A percentile compares a stretch with the other conserved stretches of the same genome.
Conservation (phyloP, 768 basidiomycete species). For the Amanita rimosa region DNA sequence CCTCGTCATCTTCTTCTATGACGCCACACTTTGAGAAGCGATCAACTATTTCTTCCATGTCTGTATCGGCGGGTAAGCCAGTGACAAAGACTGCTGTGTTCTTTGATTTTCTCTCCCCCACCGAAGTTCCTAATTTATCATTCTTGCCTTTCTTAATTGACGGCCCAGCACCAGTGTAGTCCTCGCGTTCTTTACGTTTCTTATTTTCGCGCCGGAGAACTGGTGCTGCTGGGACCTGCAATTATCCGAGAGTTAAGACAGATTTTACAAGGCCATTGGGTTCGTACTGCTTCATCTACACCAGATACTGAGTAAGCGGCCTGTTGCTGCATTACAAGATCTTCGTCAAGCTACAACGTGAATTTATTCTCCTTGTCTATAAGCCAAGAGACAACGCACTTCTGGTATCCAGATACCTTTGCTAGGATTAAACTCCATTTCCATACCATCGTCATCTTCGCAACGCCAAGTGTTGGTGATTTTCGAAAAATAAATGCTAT, state of each 20-base stretch:
- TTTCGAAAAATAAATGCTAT: slow-evolving; percentile 69
- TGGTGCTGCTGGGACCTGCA: slow-evolving; percentile 78
- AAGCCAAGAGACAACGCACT: slow-evolving; percentile 38
- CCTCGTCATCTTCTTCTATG: slow-evolving; percentile 86
- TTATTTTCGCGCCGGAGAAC: slow-evolving; percentile 71
- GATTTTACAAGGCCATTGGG: slow-evolving; percentile 9
- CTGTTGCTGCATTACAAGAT: slow-evolving; percentile 80
- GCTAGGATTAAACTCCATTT: slow-evolving; percentile 75
- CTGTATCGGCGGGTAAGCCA: slow-evolving; percentile 67
- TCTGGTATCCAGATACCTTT: slow-evolving; percentile 78
- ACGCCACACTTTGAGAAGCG: slow-evolving; percentile 91
- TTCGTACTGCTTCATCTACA: slow-evolving; percentile 84
- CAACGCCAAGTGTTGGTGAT: slow-evolving; percentile 72
- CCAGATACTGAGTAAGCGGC: slow-evolving; percentile 89
- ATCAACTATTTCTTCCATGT: slow-evolving; percentile 61
- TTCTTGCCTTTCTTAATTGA: slow-evolving; percentile 59
- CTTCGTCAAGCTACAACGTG: slow-evolving; percentile 66
- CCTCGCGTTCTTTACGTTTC: slow-evolving; percentile 67
- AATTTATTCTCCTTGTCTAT: not conserved
- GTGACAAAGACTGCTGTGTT: slow-evolving; percentile 92
- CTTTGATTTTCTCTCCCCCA: slow-evolving; percentile 60
- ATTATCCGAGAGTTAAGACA: slow-evolving; percentile 4
- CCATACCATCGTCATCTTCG: slow-evolving; percentile 84
- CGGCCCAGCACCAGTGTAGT: slow-evolving; percentile 49
- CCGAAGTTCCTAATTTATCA: slow-evolving; percentile 27